Base-by-base conservation (phyloP, 306 rosid genomes). In the Cercis canadensis region DNA sequence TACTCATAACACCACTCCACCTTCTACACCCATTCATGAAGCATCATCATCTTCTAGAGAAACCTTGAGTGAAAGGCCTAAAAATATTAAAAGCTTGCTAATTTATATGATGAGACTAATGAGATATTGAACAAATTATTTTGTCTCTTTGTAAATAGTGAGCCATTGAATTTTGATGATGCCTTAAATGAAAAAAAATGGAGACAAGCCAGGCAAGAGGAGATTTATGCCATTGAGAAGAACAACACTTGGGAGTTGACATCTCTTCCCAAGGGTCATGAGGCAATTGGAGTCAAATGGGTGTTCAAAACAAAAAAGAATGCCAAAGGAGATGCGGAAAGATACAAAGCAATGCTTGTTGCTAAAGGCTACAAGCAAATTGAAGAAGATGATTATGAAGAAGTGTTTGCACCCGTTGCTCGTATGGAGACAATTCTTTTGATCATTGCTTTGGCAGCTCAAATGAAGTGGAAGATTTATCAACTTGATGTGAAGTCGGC, bases 311-410 rank as follows among this genome's bases (percentile, higher is more conserved):
- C 0, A 10, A 62, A 62, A 9, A 40, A 41, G 18, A 62, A 39
- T 40, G 67, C 10, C 12, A 40, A 15, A 4, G 5, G 33, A 62
- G 67, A 62, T 3, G n/a, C 37, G 0, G 67, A 62, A 4, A 62
- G 15, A 62, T 39, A 40, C 18, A 40, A 62, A 40, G 67, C 51
- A 16, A 62, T 32, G 34, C 21, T 62, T n/a, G 33, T 62, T 2
- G 34, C 34, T 18, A 62, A 40, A 39, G 32, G 15, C 29, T 62
- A 39, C 8, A 34, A 29, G 11, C 51, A 62, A 62, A 7, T 8
- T 3, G 29, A 39, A 6, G 4, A 13, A 6, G 37, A 15, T 37
- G 51, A 62, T 12, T 62, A 39, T 10, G 29, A 18, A 4, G 51
- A 62, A 40, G 67, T 40, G n/a, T 62, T 16, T 40, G 67, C 51